Base-by-base conservation (phyloP, 1,284 basidiomycete genomes). In the Pisolithus thermaeus region DNA sequence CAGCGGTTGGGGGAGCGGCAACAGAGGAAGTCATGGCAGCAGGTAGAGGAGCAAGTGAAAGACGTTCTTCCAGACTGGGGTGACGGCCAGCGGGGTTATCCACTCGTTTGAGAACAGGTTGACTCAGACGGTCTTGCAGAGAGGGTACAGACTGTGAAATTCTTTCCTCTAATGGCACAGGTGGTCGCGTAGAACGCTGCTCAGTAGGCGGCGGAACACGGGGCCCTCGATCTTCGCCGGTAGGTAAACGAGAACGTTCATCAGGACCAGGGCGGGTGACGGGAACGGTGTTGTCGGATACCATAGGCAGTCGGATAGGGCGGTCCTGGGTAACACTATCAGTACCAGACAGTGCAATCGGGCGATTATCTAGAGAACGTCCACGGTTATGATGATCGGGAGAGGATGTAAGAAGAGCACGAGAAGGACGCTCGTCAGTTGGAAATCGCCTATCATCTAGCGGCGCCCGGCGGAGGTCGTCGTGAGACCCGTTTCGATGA, bases 1-100 rank as follows among this genome's bases (percentile, higher is more conserved):
- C 20, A 32, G 0, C 46, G 20, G 23, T 51, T 38, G 36, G 20
- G 16, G 51, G n/a, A 43, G 42, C 16, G 4, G 27, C 28, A 11
- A 35, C 32, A 25, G 56, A 32, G 47, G 49, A 28, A 36, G 49
- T 50, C 38, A 44, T 35, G 45, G 59, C 53, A 44, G 59, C 47
- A 51, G 60, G 61, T 49, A 60, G 53, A 20, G 66, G 60, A 46
- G 61, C 61, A 42, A 63, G 57, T 40, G 67, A 63, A 14, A 73
- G 56, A 54, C 74, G 68, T 50, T 76, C 73, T 64, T 75, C 73
- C 20, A 75, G 60, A 50, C 58, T 69, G n/a, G 69, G 62, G 23
- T 65, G 60, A 52, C 64, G 61, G 43, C 56, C 35, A 18, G 62
- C 39, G 46, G 52, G 56, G 43, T 50, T 58, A 40, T 65, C 57